phyloP scores from a whole-genome alignment of 306 rosid species.

The Malus sylvestris region DNA sequence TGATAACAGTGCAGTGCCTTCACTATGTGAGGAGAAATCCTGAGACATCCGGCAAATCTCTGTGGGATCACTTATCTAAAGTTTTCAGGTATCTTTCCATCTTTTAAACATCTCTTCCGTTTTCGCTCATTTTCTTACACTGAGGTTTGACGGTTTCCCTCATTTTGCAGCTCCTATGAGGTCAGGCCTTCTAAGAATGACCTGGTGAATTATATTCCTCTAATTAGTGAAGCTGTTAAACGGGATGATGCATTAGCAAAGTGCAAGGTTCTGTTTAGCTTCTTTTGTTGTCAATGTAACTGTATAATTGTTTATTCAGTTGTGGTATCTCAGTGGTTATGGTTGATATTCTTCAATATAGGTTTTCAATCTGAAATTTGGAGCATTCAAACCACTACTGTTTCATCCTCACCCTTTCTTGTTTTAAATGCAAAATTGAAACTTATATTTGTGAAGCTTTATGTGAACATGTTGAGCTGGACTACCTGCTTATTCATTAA shows the following conservation, averaged over 20 bases:
- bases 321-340: neutral
- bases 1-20: slow-evolving; percentile 58
- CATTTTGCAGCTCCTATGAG: slow-evolving; percentile 47
- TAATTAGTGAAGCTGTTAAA: slow-evolving; percentile 36
- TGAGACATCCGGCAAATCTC: slow-evolving; percentile 44
- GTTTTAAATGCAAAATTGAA: neutral
- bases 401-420: neutral
- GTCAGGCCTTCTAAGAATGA: slow-evolving; percentile 40
- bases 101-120: neutral
- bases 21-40: slow-evolving; percentile 50
- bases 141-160: slow-evolving; percentile 1
- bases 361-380: neutral
- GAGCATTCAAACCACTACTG: neutral
- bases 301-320: neutral
- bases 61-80: slow-evolving; percentile 68
- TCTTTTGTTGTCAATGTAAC: slow-evolving; percentile 5
- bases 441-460: neutral
- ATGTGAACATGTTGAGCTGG: neutral
- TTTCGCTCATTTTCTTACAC: neutral
- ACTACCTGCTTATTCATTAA: neutral
- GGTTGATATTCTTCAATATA: neutral
- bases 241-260: slow-evolving; percentile 30
- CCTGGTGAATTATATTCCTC: slow-evolving; percentile 26
- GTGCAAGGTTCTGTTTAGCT: slow-evolving; percentile 53
- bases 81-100: slow-evolving; percentile 46